Evolutionary conservation across 1,139 yeast genomes (phyloP).

Genomic region (Zygosaccharomyces sapae): DNA sequence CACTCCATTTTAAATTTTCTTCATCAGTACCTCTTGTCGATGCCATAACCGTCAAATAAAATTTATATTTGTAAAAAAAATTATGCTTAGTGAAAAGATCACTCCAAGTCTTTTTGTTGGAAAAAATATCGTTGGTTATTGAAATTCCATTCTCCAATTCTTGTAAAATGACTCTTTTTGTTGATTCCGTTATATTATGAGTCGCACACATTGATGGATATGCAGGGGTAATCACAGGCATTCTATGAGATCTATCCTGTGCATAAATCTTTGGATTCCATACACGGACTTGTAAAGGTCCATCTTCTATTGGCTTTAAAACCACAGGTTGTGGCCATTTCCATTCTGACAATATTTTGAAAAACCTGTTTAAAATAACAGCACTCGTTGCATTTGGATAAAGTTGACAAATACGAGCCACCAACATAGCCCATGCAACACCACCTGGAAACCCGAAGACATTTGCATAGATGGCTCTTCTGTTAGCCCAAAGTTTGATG

Average conservation of each 20-base stretch:
- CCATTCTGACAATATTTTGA: conserved; percentile 84
- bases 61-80: conserved; percentile 78
- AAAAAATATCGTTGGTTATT: conserved; percentile 63
- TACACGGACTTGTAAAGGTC: conserved; percentile 90
- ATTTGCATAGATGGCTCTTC: conserved; percentile 89
- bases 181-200: conserved; percentile 85
- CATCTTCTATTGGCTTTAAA: conserved; percentile 89
- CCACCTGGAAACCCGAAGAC: conserved; percentile 99
- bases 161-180: conserved; percentile 69
- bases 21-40: conserved; percentile 69
- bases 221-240: conserved; percentile 99
- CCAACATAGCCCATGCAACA: conserved; percentile 99
- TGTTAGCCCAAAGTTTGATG: conserved; percentile 94
- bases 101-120: conserved; percentile 66
- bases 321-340: conserved; percentile 98
- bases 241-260: conserved; percentile 80
- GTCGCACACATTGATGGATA: conserved; percentile 99
- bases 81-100: conserved; percentile 73
- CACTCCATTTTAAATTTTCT: conserved; percentile 85
- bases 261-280: conserved; percentile 95
- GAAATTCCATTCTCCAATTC: conserved; percentile 75
- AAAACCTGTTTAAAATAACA: conserved; percentile 81
- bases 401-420: conserved; percentile 91
- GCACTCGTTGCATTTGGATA: conserved; percentile 97
- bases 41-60: conserved; percentile 77